Percentiles rank a stretch among this genome's conserved stretches.
These are phyloP conservation scores for Kluyveromyces wickerhamii DNA, from an alignment of 805 yeast genomes.

Conservation along the genomic window DNA sequence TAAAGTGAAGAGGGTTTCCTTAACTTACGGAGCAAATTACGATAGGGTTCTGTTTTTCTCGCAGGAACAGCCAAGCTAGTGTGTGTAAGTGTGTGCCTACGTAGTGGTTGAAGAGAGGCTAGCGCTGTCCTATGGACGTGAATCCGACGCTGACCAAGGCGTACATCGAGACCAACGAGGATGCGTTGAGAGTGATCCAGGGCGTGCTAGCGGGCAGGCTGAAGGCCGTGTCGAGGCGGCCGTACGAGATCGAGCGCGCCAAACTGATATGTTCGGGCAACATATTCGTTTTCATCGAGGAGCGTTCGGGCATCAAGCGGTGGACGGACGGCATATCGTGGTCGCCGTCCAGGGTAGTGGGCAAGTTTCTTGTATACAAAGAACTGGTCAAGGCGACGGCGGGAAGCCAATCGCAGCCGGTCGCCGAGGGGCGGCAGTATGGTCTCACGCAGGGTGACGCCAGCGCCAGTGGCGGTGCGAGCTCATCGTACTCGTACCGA, in stretches of 20 bases:
- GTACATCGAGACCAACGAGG: slow-evolving; percentile 72
- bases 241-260: slow-evolving; percentile 69
- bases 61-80: too few species aligned
- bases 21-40: too few species aligned
- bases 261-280: slow-evolving; percentile 65
- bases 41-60: too few species aligned
- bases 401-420: not conserved
- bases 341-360: slow-evolving; percentile 86
- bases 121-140: slow-evolving; percentile 28
- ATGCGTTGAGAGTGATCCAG: slow-evolving; percentile 75
- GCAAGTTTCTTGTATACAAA: slow-evolving; percentile 76
- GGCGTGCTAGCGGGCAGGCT: slow-evolving; percentile 60
- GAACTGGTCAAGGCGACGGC: slow-evolving; percentile 32
- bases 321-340: slow-evolving; percentile 98
- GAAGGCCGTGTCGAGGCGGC: slow-evolving; percentile 63
- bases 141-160: slow-evolving; percentile 58
- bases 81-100: too few species aligned
- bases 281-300: slow-evolving; percentile 80
- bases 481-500: slow-evolving; percentile 33
- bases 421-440: slow-evolving; percentile 1
- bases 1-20: too few species aligned
- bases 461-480: not conserved
- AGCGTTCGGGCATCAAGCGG: slow-evolving; percentile 72
- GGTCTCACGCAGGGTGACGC: not conserved
- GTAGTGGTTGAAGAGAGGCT: too few species aligned